Conservation (phyloP, 352 stramenopile species). For the Phytophthora ohioensis region DNA sequence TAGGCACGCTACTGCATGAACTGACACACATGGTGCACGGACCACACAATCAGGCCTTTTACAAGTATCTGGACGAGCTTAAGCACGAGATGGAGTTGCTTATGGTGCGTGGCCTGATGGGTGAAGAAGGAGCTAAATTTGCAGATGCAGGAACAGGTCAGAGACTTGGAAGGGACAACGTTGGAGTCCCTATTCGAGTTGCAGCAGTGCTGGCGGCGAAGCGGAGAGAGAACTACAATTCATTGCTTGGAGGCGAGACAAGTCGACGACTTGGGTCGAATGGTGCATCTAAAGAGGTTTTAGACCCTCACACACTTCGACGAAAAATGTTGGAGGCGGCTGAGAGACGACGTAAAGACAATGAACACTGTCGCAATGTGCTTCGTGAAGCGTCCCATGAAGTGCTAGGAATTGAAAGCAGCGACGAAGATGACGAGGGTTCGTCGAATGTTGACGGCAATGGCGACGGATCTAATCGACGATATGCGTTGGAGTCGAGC, state of each 20-base stretch:
- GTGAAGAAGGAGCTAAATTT: slow-evolving; percentile 57
- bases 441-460: neutral
- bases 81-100: slow-evolving; percentile 70
- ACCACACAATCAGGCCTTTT: slow-evolving; percentile 74
- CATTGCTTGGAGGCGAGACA: slow-evolving; percentile 45
- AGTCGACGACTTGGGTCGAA: slow-evolving; percentile 44
- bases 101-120: slow-evolving; percentile 58
- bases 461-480: neutral
- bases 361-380: slow-evolving; percentile 44
- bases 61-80: slow-evolving; percentile 68
- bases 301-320: slow-evolving; percentile 41
- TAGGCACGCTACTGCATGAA: slow-evolving; percentile 80
- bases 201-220: slow-evolving; percentile 52
- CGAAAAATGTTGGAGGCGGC: slow-evolving; percentile 59
- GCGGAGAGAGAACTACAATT: slow-evolving; percentile 52
- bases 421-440: slow-evolving; percentile 43
- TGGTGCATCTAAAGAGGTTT: slow-evolving; percentile 7
- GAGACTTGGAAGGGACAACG: slow-evolving; percentile 28
- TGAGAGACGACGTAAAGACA: slow-evolving; percentile 59
- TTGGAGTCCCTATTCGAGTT: slow-evolving; percentile 25
- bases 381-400: slow-evolving; percentile 37
- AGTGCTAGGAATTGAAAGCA: slow-evolving; percentile 56
- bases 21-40: slow-evolving; percentile 78
- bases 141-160: slow-evolving; percentile 51
- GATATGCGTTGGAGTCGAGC: neutral